Evolutionary conservation across 345 rosid genomes (phyloP), one percentile per base, ranked within the genome.

Genomic region (Syzygium jambos): DNA sequence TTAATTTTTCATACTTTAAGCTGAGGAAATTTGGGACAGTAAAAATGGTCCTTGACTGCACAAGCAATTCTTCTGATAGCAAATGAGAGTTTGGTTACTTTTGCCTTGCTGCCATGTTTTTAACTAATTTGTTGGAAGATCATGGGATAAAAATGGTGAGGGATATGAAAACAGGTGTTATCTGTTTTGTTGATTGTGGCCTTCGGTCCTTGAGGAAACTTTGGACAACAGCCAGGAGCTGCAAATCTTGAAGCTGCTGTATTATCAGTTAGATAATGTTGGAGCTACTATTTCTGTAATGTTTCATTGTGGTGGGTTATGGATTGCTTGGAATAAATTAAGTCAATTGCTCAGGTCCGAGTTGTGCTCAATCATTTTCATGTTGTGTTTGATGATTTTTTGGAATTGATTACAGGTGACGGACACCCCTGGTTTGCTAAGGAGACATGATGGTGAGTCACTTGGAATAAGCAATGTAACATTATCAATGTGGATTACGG

Each of bases 351-450:
- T 73, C 82, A 19, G 49, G 82, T 73, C 27, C 27, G 2, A 38
- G 38, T 34, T 25, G 21, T 38, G 49, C 82, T 38, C 14, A 38
- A 38, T 38, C 49, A 73, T 73, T 73, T 73, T 73, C 49, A 34
- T 73, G 82, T 56, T 88, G 89, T 85, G 29, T 56, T 77, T 46
- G 41, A n/a, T 83, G 9, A 85, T 87, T 87, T n/a, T 89, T 68
- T 87, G 89, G 90, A 19, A 88, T 80, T 55, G n/a, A 29, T 85
- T 91, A 87, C 94, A 97, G 99, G 98, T 96, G 84, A 97, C 98
- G 9, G 99, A 97, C 91, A 97, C 99, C 54, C 99, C 99, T 87
- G 99, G 99, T 43, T 93, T 97, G 82, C 94, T 97, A 55, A 93
- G 91, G 91, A 95, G 99, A 92, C 57, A 84, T 87, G 99, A 97